Conservation (phyloP, 75 land plant genomes). For the Chamaecyparis obtusa region DNA sequence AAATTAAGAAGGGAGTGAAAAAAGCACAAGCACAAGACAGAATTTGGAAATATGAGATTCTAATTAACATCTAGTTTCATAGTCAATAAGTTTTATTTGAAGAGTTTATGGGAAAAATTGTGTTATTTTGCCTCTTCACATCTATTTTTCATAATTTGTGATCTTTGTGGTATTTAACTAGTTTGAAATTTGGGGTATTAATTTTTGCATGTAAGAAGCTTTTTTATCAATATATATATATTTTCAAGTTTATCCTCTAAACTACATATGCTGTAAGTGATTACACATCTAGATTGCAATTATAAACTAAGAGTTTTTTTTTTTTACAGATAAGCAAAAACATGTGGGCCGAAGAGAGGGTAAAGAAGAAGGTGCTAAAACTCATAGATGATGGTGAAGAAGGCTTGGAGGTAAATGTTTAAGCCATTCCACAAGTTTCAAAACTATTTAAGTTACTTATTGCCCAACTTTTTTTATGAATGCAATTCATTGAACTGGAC, state of each 20-base stretch:
- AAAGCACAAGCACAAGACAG: not conserved
- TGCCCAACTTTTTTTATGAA: not conserved
- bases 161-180: not conserved
- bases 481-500: not conserved
- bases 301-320: not conserved
- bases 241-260: not conserved
- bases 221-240: not conserved
- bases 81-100: no score
- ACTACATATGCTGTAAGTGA: not conserved
- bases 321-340: slow-evolving; percentile 50
- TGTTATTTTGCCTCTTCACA: no score
- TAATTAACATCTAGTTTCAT: no score
- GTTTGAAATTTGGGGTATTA: not conserved
- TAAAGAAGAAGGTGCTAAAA: slow-evolving; percentile 65
- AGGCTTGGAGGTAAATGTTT: slow-evolving; percentile 49
- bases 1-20: not conserved
- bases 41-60: not conserved
- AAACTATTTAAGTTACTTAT: not conserved
- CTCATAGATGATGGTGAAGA: slow-evolving; percentile 71
- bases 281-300: not conserved
- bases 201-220: not conserved
- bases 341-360: slow-evolving; percentile 43
- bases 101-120: no score
- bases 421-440: not conserved
- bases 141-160: no score